Percentiles rank a stretch among this genome's conserved stretches.
phyloP scores from a whole-genome alignment of 169 alveolate species.

The Eimeria brunetti region DNA sequence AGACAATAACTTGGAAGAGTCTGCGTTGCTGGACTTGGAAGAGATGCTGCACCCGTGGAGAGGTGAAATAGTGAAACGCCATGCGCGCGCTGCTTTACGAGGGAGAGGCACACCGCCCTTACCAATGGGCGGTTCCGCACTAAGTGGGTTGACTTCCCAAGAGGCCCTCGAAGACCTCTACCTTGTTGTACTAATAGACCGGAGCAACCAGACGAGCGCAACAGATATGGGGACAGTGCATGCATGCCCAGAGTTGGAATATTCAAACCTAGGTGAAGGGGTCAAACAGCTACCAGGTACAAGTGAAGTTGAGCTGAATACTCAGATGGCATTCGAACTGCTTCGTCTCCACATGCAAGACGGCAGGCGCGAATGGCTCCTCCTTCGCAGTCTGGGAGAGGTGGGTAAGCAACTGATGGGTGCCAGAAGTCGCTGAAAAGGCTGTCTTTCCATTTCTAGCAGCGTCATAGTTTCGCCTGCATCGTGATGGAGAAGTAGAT shows the following conservation, averaged over 20 bases:
- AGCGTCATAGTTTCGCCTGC: background rate
- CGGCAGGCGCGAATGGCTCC: conserved; percentile 84
- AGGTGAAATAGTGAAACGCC: conserved; percentile 42
- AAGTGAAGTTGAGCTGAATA: conserved; percentile 62
- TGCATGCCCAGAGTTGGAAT: conserved; percentile 72
- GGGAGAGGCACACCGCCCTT: conserved; percentile 67
- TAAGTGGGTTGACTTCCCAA: conserved; percentile 58
- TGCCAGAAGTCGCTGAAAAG: background rate
- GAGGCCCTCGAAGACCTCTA: conserved; percentile 81
- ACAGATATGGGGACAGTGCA: conserved; percentile 70
- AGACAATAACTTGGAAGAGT: conserved; percentile 85
- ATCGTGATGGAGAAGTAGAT: background rate
- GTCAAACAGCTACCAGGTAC: conserved; percentile 56
- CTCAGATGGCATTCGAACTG: conserved; percentile 84
- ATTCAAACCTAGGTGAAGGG: conserved; percentile 67
- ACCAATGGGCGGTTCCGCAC: conserved; percentile 50
- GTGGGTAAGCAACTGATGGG: conserved; percentile 14
- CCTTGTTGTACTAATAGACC: conserved; percentile 84
- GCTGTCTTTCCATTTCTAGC: background rate
- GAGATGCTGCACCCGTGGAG: conserved; percentile 84
- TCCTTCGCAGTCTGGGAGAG: conserved; percentile 84
- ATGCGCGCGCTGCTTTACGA: conserved; percentile 49
- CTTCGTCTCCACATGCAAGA: conserved; percentile 69
- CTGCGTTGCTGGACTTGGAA: conserved; percentile 84
- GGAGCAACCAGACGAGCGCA: conserved; percentile 70